Evolutionary conservation across 1,284 basidiomycete genomes (phyloP), one percentile per base, ranked within the genome.

Genomic region (Somion occarium): DNA sequence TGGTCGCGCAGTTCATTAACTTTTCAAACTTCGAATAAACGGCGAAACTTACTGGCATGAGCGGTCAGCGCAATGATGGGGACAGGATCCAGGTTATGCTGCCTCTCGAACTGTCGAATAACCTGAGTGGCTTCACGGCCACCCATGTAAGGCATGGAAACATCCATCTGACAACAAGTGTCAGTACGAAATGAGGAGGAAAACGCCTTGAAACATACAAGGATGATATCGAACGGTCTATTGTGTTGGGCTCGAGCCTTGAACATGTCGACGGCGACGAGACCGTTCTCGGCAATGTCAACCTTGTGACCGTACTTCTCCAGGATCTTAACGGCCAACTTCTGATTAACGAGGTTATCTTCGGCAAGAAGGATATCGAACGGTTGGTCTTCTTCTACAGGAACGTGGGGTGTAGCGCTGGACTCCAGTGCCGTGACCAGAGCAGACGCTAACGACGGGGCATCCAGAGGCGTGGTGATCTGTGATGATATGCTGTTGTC

Each of bases 321-420:
- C 30, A 99, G 74, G 58, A 99, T 93, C 78, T 98, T 98, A 60
- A 97, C 90, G 0, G 97, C 97, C 4, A 99, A 72, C 67, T 94
- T 93, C 74, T 99, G 96, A 73, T 99, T 99, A 56, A 99, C 96
- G 58, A 96, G 74, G 64, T 99, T 99, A 69, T 99, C 97, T 68
- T 99, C 96, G 0, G 96, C 96, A 5, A 99, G 80, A n/a, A 99
- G 78, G 56, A 98, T 96, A 67, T 92, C 92, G 69, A 93, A 94
- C 4, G 86, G 81, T 18, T 92, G 80, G 60, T 98, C 92, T 66
- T 88, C 91, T 26, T 82, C 86, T 50, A 76, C 84, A 44, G 82
- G 83, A 56, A 80, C 88, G 0, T 91, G 91, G 56, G 86, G 90
- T 47, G 91, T 85, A 41, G 93, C 86, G 63, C 93, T 94, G 48